phyloP scores from a whole-genome alignment of 2,329 filamentous ascomycete genomes.

The Beauveria sp. region DNA sequence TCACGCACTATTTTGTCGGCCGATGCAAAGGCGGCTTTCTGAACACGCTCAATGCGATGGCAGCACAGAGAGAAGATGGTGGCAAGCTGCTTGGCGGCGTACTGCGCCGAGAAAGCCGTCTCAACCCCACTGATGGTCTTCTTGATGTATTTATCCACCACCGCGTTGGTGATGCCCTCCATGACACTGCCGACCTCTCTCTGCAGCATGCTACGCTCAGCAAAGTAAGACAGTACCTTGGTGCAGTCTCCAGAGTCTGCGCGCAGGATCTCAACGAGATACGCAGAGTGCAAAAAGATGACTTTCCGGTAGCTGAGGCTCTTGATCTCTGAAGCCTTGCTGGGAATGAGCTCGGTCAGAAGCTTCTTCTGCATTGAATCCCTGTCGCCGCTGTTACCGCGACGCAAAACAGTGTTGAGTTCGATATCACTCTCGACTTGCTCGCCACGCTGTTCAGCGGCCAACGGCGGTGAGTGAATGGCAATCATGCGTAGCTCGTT shows the following conservation, averaged over 20 bases:
- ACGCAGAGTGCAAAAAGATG: conserved; percentile 85
- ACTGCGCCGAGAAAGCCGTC: conserved; percentile 79
- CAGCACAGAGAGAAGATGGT: conserved; percentile 83
- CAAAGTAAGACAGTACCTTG: conserved; percentile 81
- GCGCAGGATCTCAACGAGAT: conserved; percentile 81
- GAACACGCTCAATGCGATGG: conserved; percentile 85
- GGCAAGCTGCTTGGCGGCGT: conserved; percentile 81
- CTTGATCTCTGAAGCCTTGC: conserved; percentile 70
- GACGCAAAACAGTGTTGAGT: conserved; percentile 83
- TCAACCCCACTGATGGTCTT: conserved; percentile 65
- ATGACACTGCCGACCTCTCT: conserved; percentile 56
- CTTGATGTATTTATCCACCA: conserved; percentile 70
- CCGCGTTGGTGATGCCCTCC: conserved; percentile 56
- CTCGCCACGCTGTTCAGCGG: conserved; percentile 81
- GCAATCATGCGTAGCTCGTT: conserved; percentile 79
- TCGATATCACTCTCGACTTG: conserved; percentile 95
- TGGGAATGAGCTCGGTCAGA: conserved; percentile 65
- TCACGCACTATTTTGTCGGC: conserved; percentile 79
- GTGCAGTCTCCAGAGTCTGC: conserved; percentile 85
- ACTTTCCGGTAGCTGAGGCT: conserved; percentile 80
- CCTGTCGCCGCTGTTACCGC: conserved; percentile 74
- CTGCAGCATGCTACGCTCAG: conserved; percentile 76
- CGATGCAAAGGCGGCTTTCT: conserved; percentile 74
- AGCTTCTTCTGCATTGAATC: conserved; percentile 73
- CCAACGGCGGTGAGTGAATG: conserved; percentile 75